phyloP scores from a whole-genome alignment of 257 asterid genomes.

The Leptodermis oblonga region DNA sequence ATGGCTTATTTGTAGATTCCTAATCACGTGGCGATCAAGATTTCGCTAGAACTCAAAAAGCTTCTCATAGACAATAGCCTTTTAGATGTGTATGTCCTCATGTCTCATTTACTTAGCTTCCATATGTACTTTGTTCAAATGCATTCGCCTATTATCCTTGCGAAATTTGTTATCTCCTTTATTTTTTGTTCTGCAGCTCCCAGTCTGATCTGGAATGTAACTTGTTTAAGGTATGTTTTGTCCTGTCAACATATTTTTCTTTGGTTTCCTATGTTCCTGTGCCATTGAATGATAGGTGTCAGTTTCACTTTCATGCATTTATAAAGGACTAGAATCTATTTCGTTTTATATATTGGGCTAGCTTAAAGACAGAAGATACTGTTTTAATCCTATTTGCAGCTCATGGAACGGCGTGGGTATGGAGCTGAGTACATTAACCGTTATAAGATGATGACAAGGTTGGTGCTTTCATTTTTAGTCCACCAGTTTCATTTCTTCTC shows the following conservation, averaged over 20 bases:
- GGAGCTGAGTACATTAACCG: constrained; percentile 93
- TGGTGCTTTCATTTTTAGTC: constrained; percentile 20
- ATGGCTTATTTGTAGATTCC: constrained; percentile 70
- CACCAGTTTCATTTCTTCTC: constrained; percentile 1
- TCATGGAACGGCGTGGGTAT: constrained; percentile 95
- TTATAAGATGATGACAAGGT: constrained; percentile 99
- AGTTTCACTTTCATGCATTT: constrained; percentile 1
- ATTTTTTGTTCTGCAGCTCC: constrained; percentile 60
- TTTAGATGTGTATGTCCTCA: constrained; percentile 80
- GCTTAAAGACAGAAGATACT: background rate
- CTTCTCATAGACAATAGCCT: constrained; percentile 95
- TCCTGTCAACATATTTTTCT: background rate
- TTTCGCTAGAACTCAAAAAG: constrained; percentile 94
- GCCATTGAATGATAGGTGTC: background rate
- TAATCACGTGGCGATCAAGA: constrained; percentile 94
- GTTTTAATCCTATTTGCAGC: constrained; percentile 45
- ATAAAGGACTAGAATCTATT: background rate
- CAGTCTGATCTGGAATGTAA: constrained; percentile 95
- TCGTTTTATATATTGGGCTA: background rate
- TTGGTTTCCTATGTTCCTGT: background rate
- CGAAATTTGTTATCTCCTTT: constrained; percentile 12
- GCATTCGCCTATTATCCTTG: background rate
- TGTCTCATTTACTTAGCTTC: constrained; percentile 15
- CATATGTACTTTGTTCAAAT: constrained; percentile 7
- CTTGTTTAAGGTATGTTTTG: constrained; percentile 70